Conservation (phyloP, 2,329 filamentous ascomycete genomes). For the Penicillium sp. region DNA sequence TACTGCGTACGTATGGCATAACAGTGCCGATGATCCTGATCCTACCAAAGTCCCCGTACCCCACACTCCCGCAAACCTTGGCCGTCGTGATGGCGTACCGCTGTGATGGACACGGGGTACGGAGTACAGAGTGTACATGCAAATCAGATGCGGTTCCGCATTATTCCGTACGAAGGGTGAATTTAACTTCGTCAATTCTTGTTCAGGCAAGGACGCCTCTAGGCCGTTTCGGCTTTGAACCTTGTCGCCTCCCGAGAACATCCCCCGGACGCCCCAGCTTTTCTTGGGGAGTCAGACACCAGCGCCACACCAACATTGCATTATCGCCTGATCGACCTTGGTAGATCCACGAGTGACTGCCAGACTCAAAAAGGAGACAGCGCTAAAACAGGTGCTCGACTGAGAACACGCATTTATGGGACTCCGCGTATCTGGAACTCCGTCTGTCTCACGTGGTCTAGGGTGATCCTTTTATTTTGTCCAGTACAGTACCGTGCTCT, state of each 20-base stretch:
- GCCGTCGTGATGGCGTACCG: not conserved
- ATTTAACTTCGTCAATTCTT: not conserved
- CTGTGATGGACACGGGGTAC: not conserved
- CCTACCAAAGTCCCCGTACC: slow-evolving; percentile 15
- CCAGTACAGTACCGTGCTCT: not conserved
- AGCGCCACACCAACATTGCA: not conserved
- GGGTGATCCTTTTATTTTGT: not conserved
- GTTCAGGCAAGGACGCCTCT: not conserved
- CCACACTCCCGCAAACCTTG: slow-evolving; percentile 13
- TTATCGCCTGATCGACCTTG: not conserved
- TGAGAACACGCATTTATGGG: not conserved
- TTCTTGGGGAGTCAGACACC: not conserved
- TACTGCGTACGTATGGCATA: not conserved
- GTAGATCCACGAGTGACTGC: not conserved
- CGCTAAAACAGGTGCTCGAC: not conserved
- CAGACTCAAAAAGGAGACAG: slow-evolving; percentile 1
- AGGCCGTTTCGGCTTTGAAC: not conserved
- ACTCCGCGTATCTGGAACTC: slow-evolving; percentile 1
- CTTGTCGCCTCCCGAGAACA: not conserved
- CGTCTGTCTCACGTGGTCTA: not conserved
- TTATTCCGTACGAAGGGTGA: not conserved
- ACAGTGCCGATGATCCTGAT: slow-evolving; percentile 4
- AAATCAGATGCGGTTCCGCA: not conserved
- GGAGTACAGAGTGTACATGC: not conserved
- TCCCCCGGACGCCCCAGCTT: not conserved